Conservation (phyloP, 495 filamentous ascomycete genomes). For the Xylaria acuta region DNA sequence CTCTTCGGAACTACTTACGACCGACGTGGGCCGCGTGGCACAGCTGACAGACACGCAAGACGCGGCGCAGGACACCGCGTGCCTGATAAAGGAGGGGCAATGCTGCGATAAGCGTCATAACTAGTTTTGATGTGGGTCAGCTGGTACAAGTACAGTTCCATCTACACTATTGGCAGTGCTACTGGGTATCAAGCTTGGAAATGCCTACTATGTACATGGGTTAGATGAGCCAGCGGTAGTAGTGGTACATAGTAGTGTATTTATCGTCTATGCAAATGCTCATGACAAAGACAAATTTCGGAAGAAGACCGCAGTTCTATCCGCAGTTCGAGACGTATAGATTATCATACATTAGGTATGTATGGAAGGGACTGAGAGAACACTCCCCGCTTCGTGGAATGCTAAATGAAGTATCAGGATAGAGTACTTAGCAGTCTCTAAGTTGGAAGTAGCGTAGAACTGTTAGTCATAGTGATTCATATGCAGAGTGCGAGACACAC, state of each 20-base stretch:
- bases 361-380: neutral
- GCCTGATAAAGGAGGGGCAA: conserved; percentile 26
- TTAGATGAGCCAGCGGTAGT: neutral
- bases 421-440: neutral
- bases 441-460: neutral
- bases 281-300: neutral
- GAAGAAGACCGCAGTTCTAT: neutral
- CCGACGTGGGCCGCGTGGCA: neutral
- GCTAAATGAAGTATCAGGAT: neutral
- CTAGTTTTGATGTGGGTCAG: conserved; percentile 13
- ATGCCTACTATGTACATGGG: neutral
- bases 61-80: conserved; percentile 1
- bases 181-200: neutral
- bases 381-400: neutral
- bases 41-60: conserved; percentile 14
- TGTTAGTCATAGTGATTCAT: conserved; percentile 15
- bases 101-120: conserved; percentile 25
- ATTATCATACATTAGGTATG: no score
- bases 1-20: conserved; percentile 4
- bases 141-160: neutral
- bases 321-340: neutral
- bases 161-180: neutral
- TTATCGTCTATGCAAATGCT: neutral
- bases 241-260: neutral
- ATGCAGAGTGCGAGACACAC: neutral